These are phyloP conservation scores for Xylaria polymorpha DNA, from an alignment of 2,329 filamentous ascomycete species.

Conservation along the genomic window DNA sequence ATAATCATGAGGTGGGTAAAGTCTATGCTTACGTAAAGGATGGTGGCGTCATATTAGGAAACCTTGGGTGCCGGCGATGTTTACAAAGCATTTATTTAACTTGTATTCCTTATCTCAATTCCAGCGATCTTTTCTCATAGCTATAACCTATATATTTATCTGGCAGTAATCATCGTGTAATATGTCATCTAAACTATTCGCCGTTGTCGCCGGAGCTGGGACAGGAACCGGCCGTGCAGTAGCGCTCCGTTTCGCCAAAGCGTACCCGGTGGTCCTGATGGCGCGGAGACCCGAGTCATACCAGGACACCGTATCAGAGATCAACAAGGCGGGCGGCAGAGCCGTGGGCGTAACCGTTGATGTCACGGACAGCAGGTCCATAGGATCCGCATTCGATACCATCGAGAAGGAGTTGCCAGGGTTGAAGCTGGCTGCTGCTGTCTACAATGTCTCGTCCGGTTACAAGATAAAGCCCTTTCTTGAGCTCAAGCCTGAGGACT, in stretches of 20 bases:
- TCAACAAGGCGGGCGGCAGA: constrained; percentile 28
- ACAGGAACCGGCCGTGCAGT: constrained; percentile 64
- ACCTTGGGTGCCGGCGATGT: too few species aligned
- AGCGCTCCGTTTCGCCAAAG: constrained; percentile 32
- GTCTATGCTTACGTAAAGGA: not conserved
- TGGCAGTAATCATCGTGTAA: not conserved
- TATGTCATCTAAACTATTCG: constrained; percentile 65
- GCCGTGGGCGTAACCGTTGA: constrained; percentile 32
- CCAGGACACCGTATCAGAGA: constrained; percentile 27
- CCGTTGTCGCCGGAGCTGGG: constrained; percentile 78
- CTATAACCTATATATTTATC: not conserved
- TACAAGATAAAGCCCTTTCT: constrained; percentile 68
- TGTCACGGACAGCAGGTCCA: constrained; percentile 23
- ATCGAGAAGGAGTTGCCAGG: constrained; percentile 25
- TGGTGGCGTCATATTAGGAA: not conserved
- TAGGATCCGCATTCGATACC: constrained; percentile 22
- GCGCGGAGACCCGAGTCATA: constrained; percentile 30
- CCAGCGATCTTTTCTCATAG: not conserved
- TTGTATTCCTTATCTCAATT: not conserved
- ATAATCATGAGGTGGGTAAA: not conserved
- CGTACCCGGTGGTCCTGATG: constrained; percentile 34
- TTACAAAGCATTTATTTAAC: too few species aligned
- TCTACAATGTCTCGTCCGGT: constrained; percentile 48
- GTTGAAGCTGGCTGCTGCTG: constrained; percentile 29
- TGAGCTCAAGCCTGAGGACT: constrained; percentile 63